Evolutionary conservation across 805 yeast species (phyloP).

Genomic region (Yamadazyma insecticola): DNA sequence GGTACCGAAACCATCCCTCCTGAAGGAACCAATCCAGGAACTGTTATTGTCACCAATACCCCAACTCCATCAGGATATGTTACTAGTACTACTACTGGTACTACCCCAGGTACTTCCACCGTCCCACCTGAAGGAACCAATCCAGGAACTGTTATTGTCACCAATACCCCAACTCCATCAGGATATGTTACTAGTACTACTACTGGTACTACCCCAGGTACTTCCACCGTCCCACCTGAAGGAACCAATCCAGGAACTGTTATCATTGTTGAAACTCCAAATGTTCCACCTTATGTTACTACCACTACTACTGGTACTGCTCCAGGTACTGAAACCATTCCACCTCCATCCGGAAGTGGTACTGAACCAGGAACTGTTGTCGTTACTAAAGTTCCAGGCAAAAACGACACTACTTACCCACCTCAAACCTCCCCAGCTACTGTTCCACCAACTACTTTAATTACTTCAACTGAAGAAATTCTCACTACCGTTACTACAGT

Average conservation of each 20-base stretch:
- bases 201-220: background rate
- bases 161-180: too few species aligned
- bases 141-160: background rate
- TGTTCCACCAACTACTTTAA: too few species aligned
- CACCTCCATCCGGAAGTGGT: too few species aligned
- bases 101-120: slow-evolving; percentile 1
- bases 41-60: background rate
- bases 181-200: background rate
- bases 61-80: background rate
- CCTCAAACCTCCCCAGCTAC: too few species aligned
- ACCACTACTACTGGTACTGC: background rate
- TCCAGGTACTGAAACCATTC: slow-evolving; percentile 1
- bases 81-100: background rate
- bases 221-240: background rate
- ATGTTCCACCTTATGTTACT: background rate
- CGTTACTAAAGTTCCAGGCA: too few species aligned
- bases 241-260: background rate
- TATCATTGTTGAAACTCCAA: background rate
- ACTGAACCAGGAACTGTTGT: too few species aligned
- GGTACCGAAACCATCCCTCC: background rate
- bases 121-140: background rate
- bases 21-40: background rate
- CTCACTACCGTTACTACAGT: too few species aligned
- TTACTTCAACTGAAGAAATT: too few species aligned
- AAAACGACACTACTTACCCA: too few species aligned